Conservation (phyloP, 2,329 filamentous ascomycete species). For the Domatiomyces catenatus region DNA sequence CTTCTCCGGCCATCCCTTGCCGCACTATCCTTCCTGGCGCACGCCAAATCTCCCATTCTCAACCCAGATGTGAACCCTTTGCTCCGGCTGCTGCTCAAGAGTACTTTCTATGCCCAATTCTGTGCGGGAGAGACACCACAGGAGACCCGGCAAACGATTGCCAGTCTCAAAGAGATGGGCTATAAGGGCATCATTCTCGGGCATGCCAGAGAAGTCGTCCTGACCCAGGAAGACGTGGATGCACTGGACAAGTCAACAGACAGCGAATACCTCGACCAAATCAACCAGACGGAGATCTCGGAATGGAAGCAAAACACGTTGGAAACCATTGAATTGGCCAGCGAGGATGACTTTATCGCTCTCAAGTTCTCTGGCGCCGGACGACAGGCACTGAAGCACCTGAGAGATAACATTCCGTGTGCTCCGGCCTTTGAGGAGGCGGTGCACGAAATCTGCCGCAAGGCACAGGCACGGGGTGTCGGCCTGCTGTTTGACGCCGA, state of each 20-base stretch:
- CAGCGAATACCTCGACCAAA: slow-evolving; percentile 4
- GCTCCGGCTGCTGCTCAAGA: slow-evolving; percentile 54
- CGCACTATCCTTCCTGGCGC: slow-evolving; percentile 53
- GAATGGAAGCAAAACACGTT: slow-evolving; percentile 61
- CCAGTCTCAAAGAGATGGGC: slow-evolving; percentile 54
- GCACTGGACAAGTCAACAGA: slow-evolving; percentile 5
- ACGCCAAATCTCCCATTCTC: slow-evolving; percentile 50
- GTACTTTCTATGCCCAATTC: slow-evolving; percentile 81
- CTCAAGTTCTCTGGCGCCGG: slow-evolving; percentile 75
- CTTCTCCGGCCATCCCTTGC: slow-evolving; percentile 56
- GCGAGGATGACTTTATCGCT: slow-evolving; percentile 46
- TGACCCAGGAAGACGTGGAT: slow-evolving; percentile 29
- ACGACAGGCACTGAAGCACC: slow-evolving; percentile 50
- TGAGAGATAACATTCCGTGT: slow-evolving; percentile 48
- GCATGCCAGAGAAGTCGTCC: slow-evolving; percentile 68
- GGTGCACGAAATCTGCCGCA: slow-evolving; percentile 59
- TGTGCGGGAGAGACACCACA: slow-evolving; percentile 62
- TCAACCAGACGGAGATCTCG: slow-evolving; percentile 22
- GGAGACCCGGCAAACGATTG: slow-evolving; percentile 53
- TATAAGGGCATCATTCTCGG: slow-evolving; percentile 73
- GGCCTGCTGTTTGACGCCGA: slow-evolving; percentile 74
- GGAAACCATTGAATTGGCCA: slow-evolving; percentile 44
- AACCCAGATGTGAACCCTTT: slow-evolving; percentile 62
- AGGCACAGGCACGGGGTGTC: slow-evolving; percentile 54
- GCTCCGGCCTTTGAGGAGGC: slow-evolving; percentile 49